These are phyloP conservation scores for Penicillium paradoxum DNA, from an alignment of 495 filamentous ascomycete species.

Conservation along the genomic window DNA sequence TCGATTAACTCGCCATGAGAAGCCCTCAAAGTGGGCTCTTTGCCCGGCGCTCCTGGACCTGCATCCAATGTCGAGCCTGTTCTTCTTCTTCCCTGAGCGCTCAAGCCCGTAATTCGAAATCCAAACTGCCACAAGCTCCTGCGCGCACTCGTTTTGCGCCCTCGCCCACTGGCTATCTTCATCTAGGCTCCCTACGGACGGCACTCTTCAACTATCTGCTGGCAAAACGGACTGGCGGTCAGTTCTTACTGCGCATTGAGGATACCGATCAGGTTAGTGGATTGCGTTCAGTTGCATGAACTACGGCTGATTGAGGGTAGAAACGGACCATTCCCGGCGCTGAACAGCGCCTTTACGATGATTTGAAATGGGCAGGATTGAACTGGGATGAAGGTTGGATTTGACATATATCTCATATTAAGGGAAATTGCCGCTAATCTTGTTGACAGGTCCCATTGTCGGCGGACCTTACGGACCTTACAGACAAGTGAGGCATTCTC, in stretches of 20 bases:
- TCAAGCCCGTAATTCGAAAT: constrained; percentile 29
- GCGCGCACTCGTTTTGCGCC: constrained; percentile 92
- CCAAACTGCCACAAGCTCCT: constrained; percentile 52
- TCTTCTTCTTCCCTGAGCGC: constrained; percentile 29
- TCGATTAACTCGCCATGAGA: constrained; percentile 22
- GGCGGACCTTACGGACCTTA: constrained; percentile 82
- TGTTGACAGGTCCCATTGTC: constrained; percentile 62
- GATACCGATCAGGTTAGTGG: constrained; percentile 82
- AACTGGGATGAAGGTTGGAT: constrained; percentile 83
- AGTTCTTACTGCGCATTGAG: constrained; percentile 88
- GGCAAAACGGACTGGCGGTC: constrained; percentile 82
- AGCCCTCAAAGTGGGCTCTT: constrained; percentile 19
- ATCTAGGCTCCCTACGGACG: constrained; percentile 86
- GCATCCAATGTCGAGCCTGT: constrained; percentile 34
- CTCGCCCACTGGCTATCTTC: constrained; percentile 89
- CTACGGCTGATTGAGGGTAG: constrained; percentile 43
- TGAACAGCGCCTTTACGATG: constrained; percentile 67
- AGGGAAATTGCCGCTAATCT: not conserved
- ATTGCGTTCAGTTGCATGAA: not conserved
- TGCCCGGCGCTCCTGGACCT: constrained; percentile 40
- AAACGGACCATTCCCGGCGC: constrained; percentile 75
- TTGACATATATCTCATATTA: not conserved
- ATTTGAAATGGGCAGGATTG: constrained; percentile 83
- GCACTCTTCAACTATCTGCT: constrained; percentile 90
- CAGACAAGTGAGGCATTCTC: constrained; percentile 57